Base-by-base conservation (phyloP, 2,329 filamentous ascomycete species). In the Aspergillus pseudoglaucus region DNA sequence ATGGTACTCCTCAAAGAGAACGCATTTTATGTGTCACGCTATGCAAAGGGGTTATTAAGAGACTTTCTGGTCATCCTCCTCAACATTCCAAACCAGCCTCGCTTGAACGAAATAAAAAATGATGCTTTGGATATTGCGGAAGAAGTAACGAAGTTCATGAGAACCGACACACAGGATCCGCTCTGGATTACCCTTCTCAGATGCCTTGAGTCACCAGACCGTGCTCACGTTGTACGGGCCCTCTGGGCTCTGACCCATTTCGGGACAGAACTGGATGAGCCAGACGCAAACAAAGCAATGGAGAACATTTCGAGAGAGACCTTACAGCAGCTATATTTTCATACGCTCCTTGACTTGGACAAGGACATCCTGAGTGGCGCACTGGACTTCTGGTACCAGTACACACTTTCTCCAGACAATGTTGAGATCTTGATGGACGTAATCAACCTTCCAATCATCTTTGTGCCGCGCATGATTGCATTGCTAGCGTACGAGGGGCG, bases 1-100 rank as follows among this genome's bases (percentile, higher is more conserved):
- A 96, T 98, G 90, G 85, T 90, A n/a, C 87, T 94, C 68, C 75
- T 96, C 17, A 81, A 84, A 18, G 90, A 95, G 53, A 98, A 98
- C 62, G 91, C 91, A 0, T 72, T 79, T 20, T 93, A 90, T 64
- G 79, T 95, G 59, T 80, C 88, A 4, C 82, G 85, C 20, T 83
- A 91, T 51, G 81, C 81, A 14, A 61, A 63, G 22, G 63, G 64
- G 6, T 77, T 89, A 1, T 74, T 94, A 35, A 85, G 86, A 61
- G 90, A 96, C 59, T 79, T 94, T 44, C 75, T 97, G 47, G 87
- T 88, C 61, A 87, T 97, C 53, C 77, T 88, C 20, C 74, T 96
- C 40, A 87, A 85, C 57, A 77, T 96, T 2, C 90, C 90, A 2
- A 73, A 80, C 9, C 79, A 84, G 52, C 80, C 90, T 27, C 63